phyloP scores from a whole-genome alignment of 2,329 filamentous ascomycete species.

The Fusarium dimerum region DNA sequence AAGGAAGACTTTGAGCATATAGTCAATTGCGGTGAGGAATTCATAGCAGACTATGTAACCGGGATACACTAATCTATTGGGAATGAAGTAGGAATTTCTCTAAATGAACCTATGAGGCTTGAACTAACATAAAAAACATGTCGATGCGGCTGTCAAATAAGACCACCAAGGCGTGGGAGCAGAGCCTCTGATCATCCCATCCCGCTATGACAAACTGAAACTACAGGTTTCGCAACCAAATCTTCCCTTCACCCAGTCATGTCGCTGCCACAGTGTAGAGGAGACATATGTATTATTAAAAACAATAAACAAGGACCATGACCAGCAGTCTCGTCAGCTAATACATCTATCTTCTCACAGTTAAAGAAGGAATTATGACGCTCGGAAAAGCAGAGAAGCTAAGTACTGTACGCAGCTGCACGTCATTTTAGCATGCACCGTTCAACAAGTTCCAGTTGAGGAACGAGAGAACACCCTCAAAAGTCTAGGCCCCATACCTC shows the following conservation, averaged over 20 bases:
- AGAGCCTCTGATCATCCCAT: conserved; percentile 20
- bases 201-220: conserved; percentile 10
- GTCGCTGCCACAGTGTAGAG: no score
- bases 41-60: no score
- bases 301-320: not conserved
- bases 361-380: conserved; percentile 11
- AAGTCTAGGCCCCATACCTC: conserved; percentile 17
- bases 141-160: not conserved
- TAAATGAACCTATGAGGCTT: no score
- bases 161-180: conserved; percentile 7
- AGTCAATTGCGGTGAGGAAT: no score
- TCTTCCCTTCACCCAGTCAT: no score
- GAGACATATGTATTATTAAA: not conserved
- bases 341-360: not conserved
- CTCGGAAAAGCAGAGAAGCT: conserved; percentile 15
- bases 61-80: no score
- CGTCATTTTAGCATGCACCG: conserved; percentile 14
- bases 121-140: not conserved
- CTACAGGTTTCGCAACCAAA: not conserved
- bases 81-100: no score
- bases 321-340: not conserved
- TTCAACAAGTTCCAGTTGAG: conserved; percentile 2
- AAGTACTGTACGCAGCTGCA: conserved; percentile 10
- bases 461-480: conserved; percentile 11
- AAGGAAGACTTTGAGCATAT: no score